phyloP scores from a whole-genome alignment of 768 basidiomycete genomes.

The Trametes villosa region DNA sequence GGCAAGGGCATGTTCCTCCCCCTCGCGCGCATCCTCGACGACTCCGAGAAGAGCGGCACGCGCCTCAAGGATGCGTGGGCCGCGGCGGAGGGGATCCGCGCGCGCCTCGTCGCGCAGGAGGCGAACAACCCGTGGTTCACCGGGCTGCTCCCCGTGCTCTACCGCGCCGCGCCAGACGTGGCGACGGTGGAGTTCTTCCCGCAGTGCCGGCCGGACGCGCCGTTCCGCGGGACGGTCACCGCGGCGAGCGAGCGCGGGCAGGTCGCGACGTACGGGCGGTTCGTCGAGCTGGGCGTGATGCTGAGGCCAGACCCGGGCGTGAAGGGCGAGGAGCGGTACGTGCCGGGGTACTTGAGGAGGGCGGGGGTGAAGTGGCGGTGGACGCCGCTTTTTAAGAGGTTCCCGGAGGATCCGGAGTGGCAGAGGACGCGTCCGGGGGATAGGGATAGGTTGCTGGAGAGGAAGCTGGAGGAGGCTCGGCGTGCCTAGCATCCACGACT shows the following conservation, averaged over 20 bases:
- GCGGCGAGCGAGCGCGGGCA: neutral
- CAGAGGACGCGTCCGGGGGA: neutral
- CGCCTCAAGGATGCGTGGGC: neutral
- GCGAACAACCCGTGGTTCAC: neutral
- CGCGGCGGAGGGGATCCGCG: neutral
- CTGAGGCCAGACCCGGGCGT: neutral
- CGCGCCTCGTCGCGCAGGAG: neutral
- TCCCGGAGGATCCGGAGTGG: neutral
- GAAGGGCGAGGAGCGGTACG: neutral
- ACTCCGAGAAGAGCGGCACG: neutral
- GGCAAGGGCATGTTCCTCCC: neutral
- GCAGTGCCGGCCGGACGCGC: neutral
- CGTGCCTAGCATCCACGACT: too few species aligned
- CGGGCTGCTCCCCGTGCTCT: neutral
- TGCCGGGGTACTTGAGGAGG: neutral
- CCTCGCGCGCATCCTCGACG: neutral
- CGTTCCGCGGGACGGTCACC: too few species aligned
- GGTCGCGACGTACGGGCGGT: neutral
- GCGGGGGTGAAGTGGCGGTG: neutral
- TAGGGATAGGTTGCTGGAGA: neutral
- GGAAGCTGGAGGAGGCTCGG: neutral
- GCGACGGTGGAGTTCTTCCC: neutral
- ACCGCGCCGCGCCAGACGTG: neutral
- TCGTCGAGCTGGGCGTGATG: neutral
- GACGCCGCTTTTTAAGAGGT: neutral